phyloP scores from a whole-genome alignment of 345 rosid genomes.

The Firmiana major region DNA sequence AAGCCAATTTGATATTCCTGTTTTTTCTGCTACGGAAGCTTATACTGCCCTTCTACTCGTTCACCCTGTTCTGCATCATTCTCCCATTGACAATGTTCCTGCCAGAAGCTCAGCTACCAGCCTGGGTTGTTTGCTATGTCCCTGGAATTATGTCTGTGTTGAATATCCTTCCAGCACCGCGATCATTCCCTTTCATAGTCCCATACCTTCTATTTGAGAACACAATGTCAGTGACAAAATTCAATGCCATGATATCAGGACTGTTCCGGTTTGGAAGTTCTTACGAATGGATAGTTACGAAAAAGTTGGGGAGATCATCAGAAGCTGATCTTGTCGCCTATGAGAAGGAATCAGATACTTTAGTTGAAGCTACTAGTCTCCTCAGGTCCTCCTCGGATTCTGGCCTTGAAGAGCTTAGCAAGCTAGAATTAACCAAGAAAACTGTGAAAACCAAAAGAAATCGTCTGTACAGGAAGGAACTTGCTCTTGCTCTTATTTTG shows the following conservation, averaged over 20 bases:
- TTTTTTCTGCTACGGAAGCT: conserved; percentile 88
- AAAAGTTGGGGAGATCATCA: conserved; percentile 87
- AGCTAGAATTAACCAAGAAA: conserved; percentile 48
- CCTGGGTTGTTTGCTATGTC: conserved; percentile 90
- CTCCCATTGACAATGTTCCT: conserved; percentile 87
- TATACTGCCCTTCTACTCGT: conserved; percentile 86
- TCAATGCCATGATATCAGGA: conserved; percentile 94
- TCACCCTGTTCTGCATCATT: conserved; percentile 92
- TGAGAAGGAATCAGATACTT: conserved; percentile 54
- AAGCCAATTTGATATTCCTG: conserved; percentile 77
- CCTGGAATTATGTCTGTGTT: conserved; percentile 83
- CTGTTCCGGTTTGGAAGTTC: conserved; percentile 76
- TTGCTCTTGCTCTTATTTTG: conserved; percentile 62
- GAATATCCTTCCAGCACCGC: conserved; percentile 78
- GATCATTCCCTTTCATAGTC: conserved; percentile 85
- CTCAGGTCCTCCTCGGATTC: conserved; percentile 67
- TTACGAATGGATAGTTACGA: conserved; percentile 91
- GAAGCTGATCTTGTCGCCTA: conserved; percentile 79
- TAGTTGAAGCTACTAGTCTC: conserved; percentile 31
- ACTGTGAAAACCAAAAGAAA: conserved; percentile 42
- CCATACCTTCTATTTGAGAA: conserved; percentile 94
- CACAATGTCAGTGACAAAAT: conserved; percentile 97
- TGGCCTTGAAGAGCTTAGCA: conserved; percentile 57
- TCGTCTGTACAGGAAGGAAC: conserved; percentile 67
- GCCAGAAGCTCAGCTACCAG: conserved; percentile 85